These are phyloP conservation scores for Hemisphaericaspora lyxosophila DNA, from an alignment of 1,139 yeast genomes.

Conservation along the genomic window DNA sequence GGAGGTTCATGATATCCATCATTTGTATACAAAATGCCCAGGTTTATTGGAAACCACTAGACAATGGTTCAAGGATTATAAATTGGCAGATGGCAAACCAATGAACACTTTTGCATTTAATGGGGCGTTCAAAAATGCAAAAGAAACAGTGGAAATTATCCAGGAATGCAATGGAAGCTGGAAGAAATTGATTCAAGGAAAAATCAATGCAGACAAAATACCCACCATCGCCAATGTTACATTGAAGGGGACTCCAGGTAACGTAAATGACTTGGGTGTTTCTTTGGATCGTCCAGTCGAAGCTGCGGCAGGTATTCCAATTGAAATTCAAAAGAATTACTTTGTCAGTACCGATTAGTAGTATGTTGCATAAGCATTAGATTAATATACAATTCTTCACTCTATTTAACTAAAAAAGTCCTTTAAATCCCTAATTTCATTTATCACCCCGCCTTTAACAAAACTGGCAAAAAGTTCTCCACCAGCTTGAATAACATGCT, in stretches of 20 bases:
- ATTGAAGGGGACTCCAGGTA: conserved; percentile 50
- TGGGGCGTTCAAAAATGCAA: conserved; percentile 73
- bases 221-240: conserved; percentile 58
- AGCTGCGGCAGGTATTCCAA: conserved; percentile 31
- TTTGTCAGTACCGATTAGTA: conserved; percentile 11
- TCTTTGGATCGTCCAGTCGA: conserved; percentile 17
- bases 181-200: conserved; percentile 58
- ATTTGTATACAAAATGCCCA: conserved; percentile 74
- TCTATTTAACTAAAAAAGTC: conserved; percentile 33
- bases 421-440: conserved; percentile 57
- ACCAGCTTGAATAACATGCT: conserved; percentile 46
- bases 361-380: background rate
- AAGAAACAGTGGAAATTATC: conserved; percentile 71
- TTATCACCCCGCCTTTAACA: conserved; percentile 49
- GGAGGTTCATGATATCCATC: conserved; percentile 71
- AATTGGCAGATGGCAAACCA: conserved; percentile 89
- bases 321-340: conserved; percentile 18
- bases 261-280: conserved; percentile 5
- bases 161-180: conserved; percentile 73
- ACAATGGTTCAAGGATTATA: conserved; percentile 90
- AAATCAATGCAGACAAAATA: conserved; percentile 51
- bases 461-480: conserved; percentile 42
- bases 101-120: conserved; percentile 82
- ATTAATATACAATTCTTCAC: background rate
- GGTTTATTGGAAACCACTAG: conserved; percentile 79